Percentiles rank a stretch among this genome's conserved stretches.
These are phyloP conservation scores for Arthrobotrys megalospora DNA, from an alignment of 2,329 filamentous ascomycete genomes.

Conservation along the genomic window DNA sequence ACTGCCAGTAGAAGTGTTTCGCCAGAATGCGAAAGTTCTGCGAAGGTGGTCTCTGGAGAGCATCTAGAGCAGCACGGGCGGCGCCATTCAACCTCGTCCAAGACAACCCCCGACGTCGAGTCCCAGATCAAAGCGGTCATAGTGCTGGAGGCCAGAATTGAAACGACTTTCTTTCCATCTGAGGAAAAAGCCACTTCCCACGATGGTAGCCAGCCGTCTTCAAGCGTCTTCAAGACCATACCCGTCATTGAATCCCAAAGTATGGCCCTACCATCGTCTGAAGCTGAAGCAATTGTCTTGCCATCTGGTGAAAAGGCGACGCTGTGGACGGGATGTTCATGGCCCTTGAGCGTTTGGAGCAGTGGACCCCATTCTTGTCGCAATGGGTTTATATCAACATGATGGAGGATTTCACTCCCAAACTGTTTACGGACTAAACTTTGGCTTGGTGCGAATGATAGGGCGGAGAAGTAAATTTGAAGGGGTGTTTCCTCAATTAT, in stretches of 20 bases:
- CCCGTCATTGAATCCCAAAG: not conserved
- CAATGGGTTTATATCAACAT: not conserved
- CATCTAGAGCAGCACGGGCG: no score
- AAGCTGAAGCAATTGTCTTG: conserved; percentile 2
- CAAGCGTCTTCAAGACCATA: not conserved
- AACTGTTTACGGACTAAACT: conserved; percentile 23
- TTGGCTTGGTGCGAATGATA: not conserved
- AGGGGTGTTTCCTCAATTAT: conserved; percentile 21
- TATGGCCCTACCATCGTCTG: not conserved
- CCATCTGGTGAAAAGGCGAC: conserved; percentile 7
- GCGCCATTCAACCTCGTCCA: not conserved
- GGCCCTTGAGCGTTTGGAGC: conserved; percentile 6
- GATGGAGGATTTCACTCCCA: not conserved
- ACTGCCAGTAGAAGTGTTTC: no score
- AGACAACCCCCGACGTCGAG: not conserved
- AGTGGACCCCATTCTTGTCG: conserved; percentile 1
- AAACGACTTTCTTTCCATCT: not conserved
- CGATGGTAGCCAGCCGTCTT: not conserved
- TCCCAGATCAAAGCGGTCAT: not conserved
- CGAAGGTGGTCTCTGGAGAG: no score
- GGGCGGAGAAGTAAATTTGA: conserved; percentile 29
- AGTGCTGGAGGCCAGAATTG: conserved; percentile 3
- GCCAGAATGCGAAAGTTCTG: no score
- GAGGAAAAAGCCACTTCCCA: not conserved
- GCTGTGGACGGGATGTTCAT: not conserved